Conservation (phyloP, 225 moss, liverwort and hornwort species). For the Pseudisothecium myosuroides region DNA sequence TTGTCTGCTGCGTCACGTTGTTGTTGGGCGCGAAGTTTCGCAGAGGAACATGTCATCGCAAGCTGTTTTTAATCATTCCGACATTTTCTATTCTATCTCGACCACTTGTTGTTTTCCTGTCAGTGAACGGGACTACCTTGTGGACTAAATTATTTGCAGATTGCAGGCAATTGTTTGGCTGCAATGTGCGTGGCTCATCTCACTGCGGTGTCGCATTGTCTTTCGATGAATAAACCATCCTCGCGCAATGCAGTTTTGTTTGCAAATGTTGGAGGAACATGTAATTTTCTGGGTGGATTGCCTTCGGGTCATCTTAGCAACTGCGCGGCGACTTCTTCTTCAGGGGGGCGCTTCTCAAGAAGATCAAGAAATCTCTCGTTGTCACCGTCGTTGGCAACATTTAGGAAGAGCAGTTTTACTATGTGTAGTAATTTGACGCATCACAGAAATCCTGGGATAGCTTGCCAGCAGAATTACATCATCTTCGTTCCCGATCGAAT, state of each 20-base stretch:
- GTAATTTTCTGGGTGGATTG: background rate
- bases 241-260: background rate
- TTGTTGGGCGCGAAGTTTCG: background rate
- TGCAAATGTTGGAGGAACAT: background rate
- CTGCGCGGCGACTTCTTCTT: background rate
- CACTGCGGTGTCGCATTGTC: background rate
- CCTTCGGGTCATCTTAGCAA: background rate
- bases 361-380: background rate
- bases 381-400: background rate
- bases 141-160: background rate
- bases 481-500: background rate
- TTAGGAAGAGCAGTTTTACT: background rate
- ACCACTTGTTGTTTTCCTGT: background rate
- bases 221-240: background rate
- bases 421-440: background rate
- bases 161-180: background rate
- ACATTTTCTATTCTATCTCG: background rate
- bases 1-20: background rate
- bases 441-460: background rate
- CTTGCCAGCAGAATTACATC: background rate
- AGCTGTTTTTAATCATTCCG: background rate
- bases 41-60: background rate
- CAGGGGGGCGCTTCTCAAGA: background rate
- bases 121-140: background rate
- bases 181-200: background rate